Base-by-base conservation (phyloP, 2,329 filamentous ascomycete genomes). In the Ceratocystis colombiana region DNA sequence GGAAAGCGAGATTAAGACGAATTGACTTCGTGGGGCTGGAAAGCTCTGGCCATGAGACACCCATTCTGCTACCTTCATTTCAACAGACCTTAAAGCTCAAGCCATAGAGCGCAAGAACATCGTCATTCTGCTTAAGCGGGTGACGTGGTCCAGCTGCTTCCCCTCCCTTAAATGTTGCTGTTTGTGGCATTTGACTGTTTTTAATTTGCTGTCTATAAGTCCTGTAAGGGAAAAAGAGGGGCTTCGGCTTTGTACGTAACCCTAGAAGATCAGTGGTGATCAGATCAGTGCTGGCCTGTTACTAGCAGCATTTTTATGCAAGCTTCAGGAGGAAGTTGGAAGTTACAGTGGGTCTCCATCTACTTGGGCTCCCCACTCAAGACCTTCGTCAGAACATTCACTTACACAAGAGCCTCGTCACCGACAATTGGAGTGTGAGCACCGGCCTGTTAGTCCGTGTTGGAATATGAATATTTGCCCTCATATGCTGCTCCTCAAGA, bases 21-120 rank as follows among this genome's bases (percentile, higher is more conserved):
- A 6, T 20, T 55, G 50, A 12, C 8, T 22, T 37, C 28, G 55
- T 59, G 55, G 25, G 55, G 55, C 22, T 30, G 55, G 25, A 37
- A 59, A 59, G 55, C 55, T 59, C 55, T 59, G 55, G 55, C 55
- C 28, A 59, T 37, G 55, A 59, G 28, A 8, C 55, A 37, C 53
- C 28, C 53, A 57, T 57, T 12, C 22, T 25, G 28, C 30, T 6
- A n/a, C 55, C 55, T 59, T 12, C 37, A 15, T 41, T 41, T 12
- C 12, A 30, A 33, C 15, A 37, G 55, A 22, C 15, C 28, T n/a
- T n/a, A 10, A 59, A 59, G 55, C 55, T 59, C 55, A 59, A 59
- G 33, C 55, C 55, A 59, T n/a, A n/a, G 15, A 12, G 6, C 28
- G 12, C 17, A 10, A 20, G 22, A n/a, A 15, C 15, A 28, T 28